phyloP scores from a whole-genome alignment of 139 green algal genomes.

The Pycnococcus provasolii region DNA sequence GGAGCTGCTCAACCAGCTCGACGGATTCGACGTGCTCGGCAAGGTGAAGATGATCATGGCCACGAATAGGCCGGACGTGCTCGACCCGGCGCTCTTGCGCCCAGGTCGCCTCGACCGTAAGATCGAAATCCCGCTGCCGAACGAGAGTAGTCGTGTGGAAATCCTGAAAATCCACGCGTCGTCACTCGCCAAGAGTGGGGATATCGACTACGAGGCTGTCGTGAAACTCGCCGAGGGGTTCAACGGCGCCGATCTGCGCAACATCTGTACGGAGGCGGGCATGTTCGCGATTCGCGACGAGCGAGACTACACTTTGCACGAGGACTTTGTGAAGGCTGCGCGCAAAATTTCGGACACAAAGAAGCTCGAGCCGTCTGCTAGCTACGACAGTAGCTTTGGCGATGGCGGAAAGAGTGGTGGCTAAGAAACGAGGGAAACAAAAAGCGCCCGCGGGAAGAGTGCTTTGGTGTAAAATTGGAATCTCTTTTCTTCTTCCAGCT shows the following conservation, averaged over 20 bases:
- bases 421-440: too few species aligned
- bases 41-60: constrained; percentile 71
- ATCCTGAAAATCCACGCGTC: constrained; percentile 97
- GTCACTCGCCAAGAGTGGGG: constrained; percentile 89
- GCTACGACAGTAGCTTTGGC: constrained; percentile 25
- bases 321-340: constrained; percentile 99
- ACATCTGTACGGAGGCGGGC: constrained; percentile 97
- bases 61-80: constrained; percentile 70
- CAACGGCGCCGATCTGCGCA: constrained; percentile 96
- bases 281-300: constrained; percentile 98
- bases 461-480: too few species aligned
- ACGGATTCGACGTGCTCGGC: constrained; percentile 93
- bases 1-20: constrained; percentile 93
- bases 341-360: constrained; percentile 95
- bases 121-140: constrained; percentile 99
- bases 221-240: constrained; percentile 94
- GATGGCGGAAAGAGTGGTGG: too few species aligned
- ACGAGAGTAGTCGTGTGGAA: constrained; percentile 88
- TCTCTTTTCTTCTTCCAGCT: too few species aligned
- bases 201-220: constrained; percentile 97
- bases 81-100: constrained; percentile 93
- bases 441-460: too few species aligned
- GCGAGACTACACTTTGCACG: constrained; percentile 87
- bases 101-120: constrained; percentile 91
- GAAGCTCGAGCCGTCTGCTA: constrained; percentile 77